A percentile compares a stretch with the other conserved stretches of the same genome.
These are phyloP conservation scores for Coemansia sp. DNA, from an alignment of 192 early-diverging fungal species.

Conservation along the genomic window DNA sequence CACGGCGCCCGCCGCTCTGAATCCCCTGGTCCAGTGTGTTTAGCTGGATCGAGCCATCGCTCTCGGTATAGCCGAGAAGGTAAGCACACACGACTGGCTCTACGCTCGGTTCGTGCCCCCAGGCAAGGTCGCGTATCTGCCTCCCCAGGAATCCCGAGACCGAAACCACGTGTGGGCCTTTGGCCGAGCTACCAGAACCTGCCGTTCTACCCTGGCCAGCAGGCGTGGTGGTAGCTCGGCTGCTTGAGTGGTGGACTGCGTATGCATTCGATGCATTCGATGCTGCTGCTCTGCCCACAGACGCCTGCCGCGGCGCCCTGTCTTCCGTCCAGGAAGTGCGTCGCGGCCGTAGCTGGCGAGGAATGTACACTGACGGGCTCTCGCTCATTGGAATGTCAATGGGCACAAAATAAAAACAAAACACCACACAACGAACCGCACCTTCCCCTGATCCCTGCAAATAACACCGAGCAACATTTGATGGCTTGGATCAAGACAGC, in stretches of 20 bases:
- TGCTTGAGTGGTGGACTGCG: no score
- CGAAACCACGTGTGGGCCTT: not conserved
- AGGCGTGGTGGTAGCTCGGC: no score
- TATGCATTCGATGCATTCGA: not conserved
- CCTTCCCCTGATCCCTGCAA: no score
- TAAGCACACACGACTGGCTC: conserved; percentile 18
- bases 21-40: conserved; percentile 41
- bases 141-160: conserved; percentile 27
- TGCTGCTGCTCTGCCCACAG: not conserved
- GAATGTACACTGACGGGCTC: conserved; percentile 34
- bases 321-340: not conserved
- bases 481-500: no score
- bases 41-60: conserved; percentile 28
- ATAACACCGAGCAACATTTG: no score
- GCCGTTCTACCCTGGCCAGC: no score
- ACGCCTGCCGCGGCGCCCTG: not conserved
- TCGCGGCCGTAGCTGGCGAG: conserved; percentile 30
- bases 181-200: conserved; percentile 1
- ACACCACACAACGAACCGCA: not conserved
- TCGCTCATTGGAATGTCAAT: conserved; percentile 21
- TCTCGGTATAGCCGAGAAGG: conserved; percentile 30
- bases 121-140: conserved; percentile 18
- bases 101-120: not conserved
- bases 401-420: not conserved
- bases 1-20: conserved; percentile 1